Conservation (phyloP, 208 protist species). For the Trypanosoma brucei region DNA sequence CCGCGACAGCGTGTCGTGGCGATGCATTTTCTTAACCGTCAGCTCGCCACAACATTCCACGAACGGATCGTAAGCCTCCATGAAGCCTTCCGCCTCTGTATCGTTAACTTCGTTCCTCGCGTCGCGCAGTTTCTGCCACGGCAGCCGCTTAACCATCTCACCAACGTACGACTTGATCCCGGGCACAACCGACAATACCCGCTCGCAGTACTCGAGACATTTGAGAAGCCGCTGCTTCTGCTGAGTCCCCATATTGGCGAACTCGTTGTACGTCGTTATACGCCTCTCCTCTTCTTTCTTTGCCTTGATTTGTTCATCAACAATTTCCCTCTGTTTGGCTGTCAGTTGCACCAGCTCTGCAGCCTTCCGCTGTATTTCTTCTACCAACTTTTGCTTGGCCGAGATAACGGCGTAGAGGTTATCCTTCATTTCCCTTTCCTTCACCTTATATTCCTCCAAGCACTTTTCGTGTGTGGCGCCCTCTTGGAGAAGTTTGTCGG, state of each 20-base stretch:
- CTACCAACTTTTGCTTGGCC: constrained; percentile 51
- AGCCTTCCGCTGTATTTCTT: constrained; percentile 62
- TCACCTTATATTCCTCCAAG: constrained; percentile 24
- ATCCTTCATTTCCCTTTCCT: constrained; percentile 27
- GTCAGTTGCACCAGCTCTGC: constrained; percentile 49
- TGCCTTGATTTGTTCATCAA: constrained; percentile 34
- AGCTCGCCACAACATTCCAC: constrained; percentile 69
- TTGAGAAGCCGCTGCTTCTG: constrained; percentile 49
- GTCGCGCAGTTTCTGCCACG: constrained; percentile 34
- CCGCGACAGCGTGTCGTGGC: constrained; percentile 80
- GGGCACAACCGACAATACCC: constrained; percentile 37
- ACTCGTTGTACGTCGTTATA: constrained; percentile 67
- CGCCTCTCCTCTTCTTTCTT: constrained; percentile 57
- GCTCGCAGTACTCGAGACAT: constrained; percentile 60
- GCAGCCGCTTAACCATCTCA: constrained; percentile 51
- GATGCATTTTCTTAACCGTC: constrained; percentile 83
- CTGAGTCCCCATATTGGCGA: constrained; percentile 61
- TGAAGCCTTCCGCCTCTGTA: constrained; percentile 45
- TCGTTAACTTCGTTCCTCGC: constrained; percentile 41
- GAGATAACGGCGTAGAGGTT: constrained; percentile 35
- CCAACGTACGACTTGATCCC: constrained; percentile 55
- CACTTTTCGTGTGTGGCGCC: constrained; percentile 36
- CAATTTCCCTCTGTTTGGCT: constrained; percentile 52
- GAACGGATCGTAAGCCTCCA: constrained; percentile 62
- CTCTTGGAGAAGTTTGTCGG: constrained; percentile 39